Conservation (phyloP, 1,284 basidiomycete genomes). For the Testicularia cyperi region DNA sequence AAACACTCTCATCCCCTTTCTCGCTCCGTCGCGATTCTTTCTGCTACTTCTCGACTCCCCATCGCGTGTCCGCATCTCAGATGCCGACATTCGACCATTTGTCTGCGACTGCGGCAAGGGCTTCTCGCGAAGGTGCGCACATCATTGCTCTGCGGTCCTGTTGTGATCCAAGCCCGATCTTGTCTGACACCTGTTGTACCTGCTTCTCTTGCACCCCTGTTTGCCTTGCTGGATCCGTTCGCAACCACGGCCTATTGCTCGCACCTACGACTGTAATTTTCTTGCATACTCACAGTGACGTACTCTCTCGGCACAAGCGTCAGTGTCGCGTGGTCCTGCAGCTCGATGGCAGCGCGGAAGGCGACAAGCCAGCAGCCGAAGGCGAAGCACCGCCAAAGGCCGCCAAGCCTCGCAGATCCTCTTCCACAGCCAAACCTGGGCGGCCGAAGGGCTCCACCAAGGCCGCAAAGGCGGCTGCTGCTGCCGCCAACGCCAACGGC, state of each 20-base stretch:
- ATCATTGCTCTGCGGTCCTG: too few relatives aligned
- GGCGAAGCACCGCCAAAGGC: conserved; percentile 29
- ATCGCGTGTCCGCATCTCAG: conserved; percentile 1
- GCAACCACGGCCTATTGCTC: too few relatives aligned
- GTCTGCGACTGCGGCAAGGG: conserved; percentile 58
- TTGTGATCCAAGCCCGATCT: too few relatives aligned
- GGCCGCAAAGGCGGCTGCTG: conserved; percentile 32
- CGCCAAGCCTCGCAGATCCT: conserved; percentile 30
- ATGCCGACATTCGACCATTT: conserved; percentile 57
- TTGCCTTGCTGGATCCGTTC: too few relatives aligned
- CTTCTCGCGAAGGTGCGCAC: conserved; percentile 57
- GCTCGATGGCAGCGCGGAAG: conserved; percentile 30
- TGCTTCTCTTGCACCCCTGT: not conserved
- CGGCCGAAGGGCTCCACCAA: conserved; percentile 41
- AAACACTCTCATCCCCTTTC: not conserved
- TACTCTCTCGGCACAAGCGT: conserved; percentile 55
- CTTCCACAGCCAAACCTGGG: conserved; percentile 34
- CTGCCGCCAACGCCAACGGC: conserved; percentile 6
- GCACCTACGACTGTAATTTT: too few relatives aligned
- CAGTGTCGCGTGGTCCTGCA: conserved; percentile 53
- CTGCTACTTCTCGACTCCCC: not conserved
- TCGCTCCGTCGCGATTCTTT: not conserved
- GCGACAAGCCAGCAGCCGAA: conserved; percentile 16
- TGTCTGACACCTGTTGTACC: not conserved
- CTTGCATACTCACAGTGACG: conserved; percentile 49